These are phyloP conservation scores for Ogataea dorogensis DNA, from an alignment of 805 yeast species.

Conservation along the genomic window DNA sequence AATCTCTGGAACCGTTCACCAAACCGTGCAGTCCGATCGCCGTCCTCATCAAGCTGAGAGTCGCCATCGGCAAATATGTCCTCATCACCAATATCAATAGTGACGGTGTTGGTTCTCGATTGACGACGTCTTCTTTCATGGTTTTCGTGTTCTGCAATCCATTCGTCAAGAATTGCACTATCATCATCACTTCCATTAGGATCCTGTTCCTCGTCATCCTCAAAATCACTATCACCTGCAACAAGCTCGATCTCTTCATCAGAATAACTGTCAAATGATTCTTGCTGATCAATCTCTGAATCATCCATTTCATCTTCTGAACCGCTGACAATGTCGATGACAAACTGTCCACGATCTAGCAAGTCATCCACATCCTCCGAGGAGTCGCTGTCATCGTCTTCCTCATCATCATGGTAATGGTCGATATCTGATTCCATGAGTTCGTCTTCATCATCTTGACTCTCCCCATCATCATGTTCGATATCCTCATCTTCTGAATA, in stretches of 20 bases:
- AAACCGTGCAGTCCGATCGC: too few species aligned
- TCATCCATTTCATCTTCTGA: constrained; percentile 26
- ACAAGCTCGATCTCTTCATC: constrained; percentile 22
- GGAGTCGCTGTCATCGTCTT: constrained; percentile 17
- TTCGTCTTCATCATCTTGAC: constrained; percentile 13
- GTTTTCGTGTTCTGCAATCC: constrained; percentile 33
- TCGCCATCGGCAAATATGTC: constrained; percentile 16
- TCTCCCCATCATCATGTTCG: constrained; percentile 18
- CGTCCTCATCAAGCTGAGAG: constrained; percentile 15
- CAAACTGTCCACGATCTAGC: constrained; percentile 26
- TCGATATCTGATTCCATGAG: constrained; percentile 15
- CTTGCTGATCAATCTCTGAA: constrained; percentile 24
- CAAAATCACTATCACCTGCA: constrained; percentile 17
- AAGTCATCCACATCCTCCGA: constrained; percentile 27
- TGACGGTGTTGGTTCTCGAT: constrained; percentile 3
- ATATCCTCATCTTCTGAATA: constrained; percentile 28
- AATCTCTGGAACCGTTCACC: constrained; percentile 14
- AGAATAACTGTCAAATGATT: constrained; percentile 20
- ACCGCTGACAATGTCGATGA: constrained; percentile 31
- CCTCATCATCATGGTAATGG: constrained; percentile 25
- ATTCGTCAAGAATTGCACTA: constrained; percentile 32
- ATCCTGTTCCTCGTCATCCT: constrained; percentile 27
- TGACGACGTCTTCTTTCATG: constrained; percentile 22
- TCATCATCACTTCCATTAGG: constrained; percentile 28
- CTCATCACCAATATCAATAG: constrained; percentile 7